phyloP scores from a whole-genome alignment of 805 yeast genomes.

The Cyberlindnera galapagoensis region DNA sequence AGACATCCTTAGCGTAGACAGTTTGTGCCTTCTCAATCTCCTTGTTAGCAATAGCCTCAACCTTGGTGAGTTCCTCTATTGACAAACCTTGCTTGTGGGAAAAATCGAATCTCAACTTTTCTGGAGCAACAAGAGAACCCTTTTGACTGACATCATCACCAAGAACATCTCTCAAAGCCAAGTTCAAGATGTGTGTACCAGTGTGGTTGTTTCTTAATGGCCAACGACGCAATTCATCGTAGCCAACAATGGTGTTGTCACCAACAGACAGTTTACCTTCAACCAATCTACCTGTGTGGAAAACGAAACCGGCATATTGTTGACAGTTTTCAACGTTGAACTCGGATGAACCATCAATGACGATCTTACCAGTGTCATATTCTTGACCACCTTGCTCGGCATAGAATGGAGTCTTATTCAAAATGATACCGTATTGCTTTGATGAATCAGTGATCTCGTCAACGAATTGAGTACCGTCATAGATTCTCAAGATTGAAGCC shows the following conservation, averaged over 20 bases:
- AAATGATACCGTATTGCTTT: constrained; percentile 68
- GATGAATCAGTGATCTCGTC: constrained; percentile 37
- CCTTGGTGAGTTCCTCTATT: constrained; percentile 60
- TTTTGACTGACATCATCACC: constrained; percentile 91
- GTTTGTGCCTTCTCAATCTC: constrained; percentile 62
- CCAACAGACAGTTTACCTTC: constrained; percentile 71
- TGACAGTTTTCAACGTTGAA: constrained; percentile 91
- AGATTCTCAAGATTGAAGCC: constrained; percentile 66
- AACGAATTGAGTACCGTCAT: constrained; percentile 59
- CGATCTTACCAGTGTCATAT: constrained; percentile 88
- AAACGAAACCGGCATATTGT: constrained; percentile 86
- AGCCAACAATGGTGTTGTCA: constrained; percentile 75
- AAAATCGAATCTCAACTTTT: constrained; percentile 93
- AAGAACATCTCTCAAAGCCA: constrained; percentile 76
- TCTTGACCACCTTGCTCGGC: constrained; percentile 99
- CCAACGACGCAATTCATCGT: constrained; percentile 91
- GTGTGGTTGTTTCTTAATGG: constrained; percentile 97
- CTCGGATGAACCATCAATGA: constrained; percentile 81
- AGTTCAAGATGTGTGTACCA: constrained; percentile 93
- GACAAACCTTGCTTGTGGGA: constrained; percentile 84
- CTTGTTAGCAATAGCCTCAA: constrained; percentile 69
- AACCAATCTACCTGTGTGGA: constrained; percentile 82
- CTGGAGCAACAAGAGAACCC: constrained; percentile 95
- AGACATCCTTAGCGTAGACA: constrained; percentile 81
- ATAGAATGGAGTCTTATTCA: constrained; percentile 90